phyloP scores from a whole-genome alignment of 129 eudicot species.

The Tagetes patula region DNA sequence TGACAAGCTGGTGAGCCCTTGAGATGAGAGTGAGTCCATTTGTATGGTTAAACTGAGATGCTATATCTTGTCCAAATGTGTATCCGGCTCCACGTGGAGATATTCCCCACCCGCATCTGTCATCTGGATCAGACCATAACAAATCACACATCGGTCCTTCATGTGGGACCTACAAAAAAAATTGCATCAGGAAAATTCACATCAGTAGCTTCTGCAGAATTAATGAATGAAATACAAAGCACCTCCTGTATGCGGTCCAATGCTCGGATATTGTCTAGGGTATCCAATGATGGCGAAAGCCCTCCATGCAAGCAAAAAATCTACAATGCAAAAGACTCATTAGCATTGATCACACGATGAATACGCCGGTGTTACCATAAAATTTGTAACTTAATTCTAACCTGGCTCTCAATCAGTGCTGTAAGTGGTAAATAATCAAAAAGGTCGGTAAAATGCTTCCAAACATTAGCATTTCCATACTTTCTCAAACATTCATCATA shows the following conservation, averaged over 20 bases:
- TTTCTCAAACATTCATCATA: slow-evolving; percentile 83
- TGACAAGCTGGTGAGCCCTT: slow-evolving; percentile 90
- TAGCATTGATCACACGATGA: neutral
- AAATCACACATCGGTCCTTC: slow-evolving; percentile 98
- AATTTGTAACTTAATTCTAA: slow-evolving; percentile 27
- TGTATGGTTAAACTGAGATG: slow-evolving; percentile 81
- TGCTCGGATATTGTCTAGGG: slow-evolving; percentile 82
- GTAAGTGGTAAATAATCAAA: slow-evolving; percentile 82
- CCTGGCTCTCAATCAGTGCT: slow-evolving; percentile 92
- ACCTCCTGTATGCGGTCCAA: slow-evolving; percentile 95
- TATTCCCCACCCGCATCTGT: slow-evolving; percentile 94
- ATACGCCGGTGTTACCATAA: neutral
- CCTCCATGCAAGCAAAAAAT: slow-evolving; percentile 94
- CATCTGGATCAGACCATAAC: slow-evolving; percentile 92
- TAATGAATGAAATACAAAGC: slow-evolving; percentile 3
- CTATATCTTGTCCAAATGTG: slow-evolving; percentile 90
- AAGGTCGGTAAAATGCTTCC: slow-evolving; percentile 83
- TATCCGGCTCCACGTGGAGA: slow-evolving; percentile 94
- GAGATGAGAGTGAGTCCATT: slow-evolving; percentile 81
- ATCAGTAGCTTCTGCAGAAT: neutral
- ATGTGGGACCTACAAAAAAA: slow-evolving; percentile 63
- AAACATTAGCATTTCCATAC: slow-evolving; percentile 79
- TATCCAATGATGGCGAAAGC: slow-evolving; percentile 86
- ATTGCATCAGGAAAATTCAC: neutral
- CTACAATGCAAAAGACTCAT: slow-evolving; percentile 33